Evolutionary conservation across 139 green algal species (phyloP), one percentile per base, ranked within the genome.

Genomic region (Pseudopediastrum boryanum): DNA sequence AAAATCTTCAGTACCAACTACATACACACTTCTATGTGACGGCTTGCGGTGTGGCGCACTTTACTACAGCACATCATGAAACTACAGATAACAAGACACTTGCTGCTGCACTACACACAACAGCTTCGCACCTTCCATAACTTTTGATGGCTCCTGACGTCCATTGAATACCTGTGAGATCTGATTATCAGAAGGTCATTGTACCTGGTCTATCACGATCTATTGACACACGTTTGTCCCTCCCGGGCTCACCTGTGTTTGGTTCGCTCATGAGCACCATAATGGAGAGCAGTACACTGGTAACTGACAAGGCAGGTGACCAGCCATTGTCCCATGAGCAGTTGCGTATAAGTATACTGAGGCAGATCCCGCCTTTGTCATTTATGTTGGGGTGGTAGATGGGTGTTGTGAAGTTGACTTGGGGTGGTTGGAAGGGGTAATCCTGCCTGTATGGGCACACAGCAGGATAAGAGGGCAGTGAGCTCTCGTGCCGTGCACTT

Each of bases 381-480:
- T 58, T 77, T 35, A 84, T 51, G 43, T 84, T 84, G 16, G 79
- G 79, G 71, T 84, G 79, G 39, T 77, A 76, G 52, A 84, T 63
- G 36, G 71, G 79, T 4, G 79, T 84, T 25, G 71, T 80, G 62
- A 84, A 84, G 10, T 42, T 39, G 29, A 84, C 71, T 21, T 76
- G 59, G 0, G 79, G 79, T 8, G 79, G 79, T 6, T 80, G 71
- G 62, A 80, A 84, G 10, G 78, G 78, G 69, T 75, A 83, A 5
- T 27, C 52, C 13, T 80, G 61, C 6, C 59, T 79, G 58, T n/a
- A 62, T 5, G 3, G 7, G 25, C 27, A 43, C 12, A 6, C 2
- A 71, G 29, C 29, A 71, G 29, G 23, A 39, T 38, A 16, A 38
- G 58, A 29, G 9, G 21, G 62, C n/a, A n/a, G n/a, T n/a, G n/a